These are phyloP conservation scores for Cardamine occulta DNA, from an alignment of 345 rosid genomes.

Conservation along the genomic window DNA sequence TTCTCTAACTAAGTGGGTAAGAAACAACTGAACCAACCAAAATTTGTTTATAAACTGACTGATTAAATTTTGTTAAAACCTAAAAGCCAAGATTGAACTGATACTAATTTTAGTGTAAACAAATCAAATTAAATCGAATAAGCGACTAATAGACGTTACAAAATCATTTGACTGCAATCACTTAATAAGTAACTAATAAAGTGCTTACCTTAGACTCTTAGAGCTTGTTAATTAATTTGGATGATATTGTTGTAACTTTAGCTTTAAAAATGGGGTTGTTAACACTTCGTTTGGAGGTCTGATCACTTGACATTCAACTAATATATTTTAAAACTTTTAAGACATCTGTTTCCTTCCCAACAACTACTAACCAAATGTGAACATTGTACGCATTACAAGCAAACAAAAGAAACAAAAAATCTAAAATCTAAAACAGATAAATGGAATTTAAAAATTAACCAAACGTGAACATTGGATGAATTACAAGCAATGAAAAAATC, in stretches of 20 bases:
- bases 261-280: neutral
- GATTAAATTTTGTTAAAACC: neutral
- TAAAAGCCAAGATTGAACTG: neutral
- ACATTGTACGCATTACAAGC: slow-evolving; percentile 14
- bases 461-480: slow-evolving; percentile 13
- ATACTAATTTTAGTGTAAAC: neutral
- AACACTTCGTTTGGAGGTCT: neutral
- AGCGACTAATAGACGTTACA: neutral
- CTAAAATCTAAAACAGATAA: neutral
- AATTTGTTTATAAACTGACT: neutral
- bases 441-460: neutral
- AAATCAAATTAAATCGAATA: neutral
- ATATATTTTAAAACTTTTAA: neutral
- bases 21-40: neutral
- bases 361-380: slow-evolving; percentile 18
- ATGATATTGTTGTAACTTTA: neutral
- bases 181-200: neutral
- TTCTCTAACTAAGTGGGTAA: neutral
- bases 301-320: slow-evolving; percentile 23
- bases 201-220: slow-evolving; percentile 1
- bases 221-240: neutral
- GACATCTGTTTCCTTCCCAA: neutral
- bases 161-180: neutral
- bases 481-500: neutral
- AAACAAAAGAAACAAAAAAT: neutral